Evolutionary conservation across 2,329 filamentous ascomycete genomes (phyloP).

Genomic region (Diaporthe sp.): DNA sequence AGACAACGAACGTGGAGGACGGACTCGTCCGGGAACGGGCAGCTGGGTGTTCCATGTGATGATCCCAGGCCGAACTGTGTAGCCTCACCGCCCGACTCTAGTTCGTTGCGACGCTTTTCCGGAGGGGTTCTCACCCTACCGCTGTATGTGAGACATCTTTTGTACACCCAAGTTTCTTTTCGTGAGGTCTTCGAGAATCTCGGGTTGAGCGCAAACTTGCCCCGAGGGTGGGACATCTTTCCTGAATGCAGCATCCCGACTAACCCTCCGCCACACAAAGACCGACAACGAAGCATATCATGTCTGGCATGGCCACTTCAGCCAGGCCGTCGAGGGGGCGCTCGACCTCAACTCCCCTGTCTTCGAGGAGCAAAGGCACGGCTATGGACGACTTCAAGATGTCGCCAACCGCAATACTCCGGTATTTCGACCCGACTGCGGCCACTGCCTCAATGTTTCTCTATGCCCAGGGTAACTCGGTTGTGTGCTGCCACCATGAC

Average conservation of each 20-base stretch:
- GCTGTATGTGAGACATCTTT: constrained; percentile 51
- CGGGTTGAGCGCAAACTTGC: constrained; percentile 37
- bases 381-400: constrained; percentile 65
- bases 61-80: constrained; percentile 53
- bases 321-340: constrained; percentile 67
- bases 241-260: constrained; percentile 39
- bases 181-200: constrained; percentile 37
- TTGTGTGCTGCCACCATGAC: constrained; percentile 93
- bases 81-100: constrained; percentile 51
- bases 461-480: constrained; percentile 83
- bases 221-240: constrained; percentile 28
- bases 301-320: constrained; percentile 66
- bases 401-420: constrained; percentile 59
- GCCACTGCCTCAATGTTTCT: constrained; percentile 92
- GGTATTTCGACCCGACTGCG: constrained; percentile 85
- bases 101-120: constrained; percentile 49
- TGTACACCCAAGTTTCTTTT: constrained; percentile 35
- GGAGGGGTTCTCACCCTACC: constrained; percentile 47
- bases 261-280: constrained; percentile 41
- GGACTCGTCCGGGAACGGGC: constrained; percentile 48
- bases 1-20: constrained; percentile 42
- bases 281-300: constrained; percentile 44
- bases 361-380: constrained; percentile 58
- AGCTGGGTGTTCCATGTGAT: constrained; percentile 54
- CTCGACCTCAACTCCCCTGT: constrained; percentile 63